Conservation (phyloP, 768 basidiomycete species). For the Lactarius sanguifluus region DNA sequence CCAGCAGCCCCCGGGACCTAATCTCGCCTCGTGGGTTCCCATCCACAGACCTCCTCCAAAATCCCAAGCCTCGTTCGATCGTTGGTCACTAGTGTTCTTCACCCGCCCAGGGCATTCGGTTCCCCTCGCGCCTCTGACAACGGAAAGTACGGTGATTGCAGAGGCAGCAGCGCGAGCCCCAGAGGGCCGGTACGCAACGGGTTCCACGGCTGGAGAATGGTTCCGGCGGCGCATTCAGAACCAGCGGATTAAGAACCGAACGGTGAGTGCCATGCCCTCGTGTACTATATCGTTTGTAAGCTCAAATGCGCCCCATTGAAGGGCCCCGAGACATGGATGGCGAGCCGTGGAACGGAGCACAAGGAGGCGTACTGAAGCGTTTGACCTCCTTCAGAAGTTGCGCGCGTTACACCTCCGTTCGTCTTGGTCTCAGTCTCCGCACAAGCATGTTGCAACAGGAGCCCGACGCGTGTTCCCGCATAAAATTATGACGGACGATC, state of each 20-base stretch:
- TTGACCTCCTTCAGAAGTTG: too few relatives aligned
- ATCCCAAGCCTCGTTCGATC: slow-evolving; percentile 48
- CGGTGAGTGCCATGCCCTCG: background rate
- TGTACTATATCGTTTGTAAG: too few relatives aligned
- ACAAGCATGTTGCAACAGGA: background rate
- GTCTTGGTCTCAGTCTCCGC: too few relatives aligned
- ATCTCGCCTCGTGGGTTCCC: background rate
- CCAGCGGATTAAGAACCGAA: slow-evolving; percentile 30
- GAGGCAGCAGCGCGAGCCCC: slow-evolving; percentile 40
- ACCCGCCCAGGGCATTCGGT: slow-evolving; percentile 60
- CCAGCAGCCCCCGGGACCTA: background rate
- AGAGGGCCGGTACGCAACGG: slow-evolving; percentile 39
- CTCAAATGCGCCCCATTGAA: background rate
- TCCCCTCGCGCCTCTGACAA: slow-evolving; percentile 50
- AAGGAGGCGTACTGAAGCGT: slow-evolving; percentile 2
- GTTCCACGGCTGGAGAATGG: slow-evolving; percentile 44
- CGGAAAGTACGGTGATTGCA: slow-evolving; percentile 52
- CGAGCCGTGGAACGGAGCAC: slow-evolving; percentile 27
- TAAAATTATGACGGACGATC: background rate
- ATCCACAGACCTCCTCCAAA: slow-evolving; percentile 53
- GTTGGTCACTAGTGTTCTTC: slow-evolving; percentile 75
- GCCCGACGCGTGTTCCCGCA: background rate
- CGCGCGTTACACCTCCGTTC: too few relatives aligned
- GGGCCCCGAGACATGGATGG: slow-evolving; percentile 25
- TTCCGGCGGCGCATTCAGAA: slow-evolving; percentile 44